Evolutionary conservation across 1,284 basidiomycete species (phyloP).

Genomic region (Anthracocystis walkeri): DNA sequence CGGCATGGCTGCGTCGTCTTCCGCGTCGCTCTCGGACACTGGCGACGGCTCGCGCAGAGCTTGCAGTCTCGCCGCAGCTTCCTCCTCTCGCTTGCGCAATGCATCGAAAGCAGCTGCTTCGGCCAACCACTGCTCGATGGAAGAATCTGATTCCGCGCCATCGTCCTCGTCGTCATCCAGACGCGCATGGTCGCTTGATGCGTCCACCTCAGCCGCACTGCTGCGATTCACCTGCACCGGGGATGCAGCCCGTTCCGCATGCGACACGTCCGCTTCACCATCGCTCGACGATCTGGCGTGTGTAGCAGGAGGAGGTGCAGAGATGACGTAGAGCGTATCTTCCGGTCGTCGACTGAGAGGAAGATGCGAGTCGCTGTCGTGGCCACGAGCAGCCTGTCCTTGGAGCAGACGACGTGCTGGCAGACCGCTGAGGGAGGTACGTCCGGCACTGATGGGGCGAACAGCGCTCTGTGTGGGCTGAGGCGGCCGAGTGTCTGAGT

Average conservation of each 20-base stretch:
- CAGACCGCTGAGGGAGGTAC: conserved; percentile 5
- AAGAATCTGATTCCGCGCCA: conserved; percentile 47
- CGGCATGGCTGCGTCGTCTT: conserved; percentile 36
- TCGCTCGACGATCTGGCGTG: conserved; percentile 15
- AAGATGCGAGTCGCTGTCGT: conserved; percentile 38
- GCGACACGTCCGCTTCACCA: conserved; percentile 14
- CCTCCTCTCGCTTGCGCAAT: conserved; percentile 46
- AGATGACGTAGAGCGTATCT: conserved; percentile 45
- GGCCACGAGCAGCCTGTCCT: conserved; percentile 15
- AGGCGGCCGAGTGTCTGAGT: conserved; percentile 22
- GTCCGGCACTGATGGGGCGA: background rate
- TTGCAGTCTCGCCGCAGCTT: conserved; percentile 33
- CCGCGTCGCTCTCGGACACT: conserved; percentile 27
- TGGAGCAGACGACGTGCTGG: conserved; percentile 10
- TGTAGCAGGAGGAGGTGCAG: conserved; percentile 31
- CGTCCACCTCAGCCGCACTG: background rate
- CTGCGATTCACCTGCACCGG: background rate
- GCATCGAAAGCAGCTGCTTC: conserved; percentile 53
- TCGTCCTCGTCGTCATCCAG: conserved; percentile 27
- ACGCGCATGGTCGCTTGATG: conserved; percentile 6
- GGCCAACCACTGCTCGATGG: conserved; percentile 50
- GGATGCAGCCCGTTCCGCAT: background rate
- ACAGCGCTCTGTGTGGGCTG: background rate
- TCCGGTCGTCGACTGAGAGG: conserved; percentile 43
- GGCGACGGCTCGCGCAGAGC: conserved; percentile 17